Conservation (phyloP, 768 basidiomycete species). For the Wakefieldia striispora region DNA sequence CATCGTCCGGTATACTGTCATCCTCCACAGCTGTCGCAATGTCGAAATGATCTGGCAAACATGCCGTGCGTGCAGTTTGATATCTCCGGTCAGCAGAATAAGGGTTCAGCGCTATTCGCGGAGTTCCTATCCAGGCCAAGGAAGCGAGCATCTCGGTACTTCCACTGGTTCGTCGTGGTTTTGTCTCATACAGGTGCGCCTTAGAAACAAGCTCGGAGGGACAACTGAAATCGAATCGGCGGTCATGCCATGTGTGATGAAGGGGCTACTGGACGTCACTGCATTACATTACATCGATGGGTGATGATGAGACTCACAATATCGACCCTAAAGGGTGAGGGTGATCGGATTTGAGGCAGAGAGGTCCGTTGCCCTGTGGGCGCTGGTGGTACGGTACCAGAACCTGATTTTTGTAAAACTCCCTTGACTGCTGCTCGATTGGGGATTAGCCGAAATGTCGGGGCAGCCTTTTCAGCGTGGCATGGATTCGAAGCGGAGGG, state of each 20-base stretch:
- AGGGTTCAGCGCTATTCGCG: background rate
- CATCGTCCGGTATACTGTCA: constrained; percentile 49
- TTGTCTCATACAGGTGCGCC: constrained; percentile 1
- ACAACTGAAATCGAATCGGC: constrained; percentile 18
- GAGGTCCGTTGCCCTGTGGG: constrained; percentile 1
- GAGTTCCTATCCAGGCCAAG: constrained; percentile 32
- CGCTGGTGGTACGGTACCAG: background rate
- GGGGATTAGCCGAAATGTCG: background rate
- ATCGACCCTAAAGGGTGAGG: constrained; percentile 27
- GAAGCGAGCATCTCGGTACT: constrained; percentile 31
- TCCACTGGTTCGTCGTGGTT: constrained; percentile 5
- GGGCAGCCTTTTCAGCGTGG: background rate
- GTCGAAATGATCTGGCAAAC: constrained; percentile 7
- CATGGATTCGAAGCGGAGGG: background rate
- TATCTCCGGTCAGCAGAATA: background rate
- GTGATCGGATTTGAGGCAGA: constrained; percentile 22
- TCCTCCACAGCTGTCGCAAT: constrained; percentile 51
- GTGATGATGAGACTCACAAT: constrained; percentile 18
- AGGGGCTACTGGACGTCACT: constrained; percentile 25
- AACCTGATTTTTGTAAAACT: constrained; percentile 5
- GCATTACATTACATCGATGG: background rate
- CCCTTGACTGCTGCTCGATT: background rate
- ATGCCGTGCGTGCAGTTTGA: background rate
- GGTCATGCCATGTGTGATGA: constrained; percentile 30
- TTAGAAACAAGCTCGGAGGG: background rate